phyloP scores from a whole-genome alignment of 768 basidiomycete species.

The Trametes coccinea region DNA sequence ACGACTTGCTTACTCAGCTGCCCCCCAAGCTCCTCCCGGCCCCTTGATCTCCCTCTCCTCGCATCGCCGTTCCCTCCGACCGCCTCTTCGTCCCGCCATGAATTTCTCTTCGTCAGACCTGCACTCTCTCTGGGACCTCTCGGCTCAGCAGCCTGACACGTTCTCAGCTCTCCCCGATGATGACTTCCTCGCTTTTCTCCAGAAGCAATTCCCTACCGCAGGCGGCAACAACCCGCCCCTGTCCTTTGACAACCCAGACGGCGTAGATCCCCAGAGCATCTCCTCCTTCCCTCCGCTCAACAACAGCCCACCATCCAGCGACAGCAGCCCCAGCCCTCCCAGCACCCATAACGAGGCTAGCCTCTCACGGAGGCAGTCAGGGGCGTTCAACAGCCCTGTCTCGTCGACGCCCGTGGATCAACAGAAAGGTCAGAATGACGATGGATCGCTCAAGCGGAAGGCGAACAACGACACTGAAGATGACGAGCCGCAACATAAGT shows the following conservation, averaged over 20 bases:
- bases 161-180: slow-evolving; percentile 71
- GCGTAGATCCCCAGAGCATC: slow-evolving; percentile 62
- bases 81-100: slow-evolving; percentile 39
- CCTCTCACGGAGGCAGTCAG: slow-evolving; percentile 35
- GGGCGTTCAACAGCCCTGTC: slow-evolving; percentile 25
- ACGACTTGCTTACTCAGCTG: slow-evolving; percentile 17
- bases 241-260: slow-evolving; percentile 36
- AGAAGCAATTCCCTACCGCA: slow-evolving; percentile 65
- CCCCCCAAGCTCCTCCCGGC: slow-evolving; percentile 18
- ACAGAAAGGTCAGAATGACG: slow-evolving; percentile 28
- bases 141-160: slow-evolving; percentile 46
- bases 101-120: slow-evolving; percentile 44
- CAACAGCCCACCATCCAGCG: slow-evolving; percentile 60
- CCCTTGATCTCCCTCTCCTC: slow-evolving; percentile 9
- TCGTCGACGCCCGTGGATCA: slow-evolving; percentile 25
- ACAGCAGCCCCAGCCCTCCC: slow-evolving; percentile 78
- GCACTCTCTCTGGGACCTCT: slow-evolving; percentile 64
- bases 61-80: slow-evolving; percentile 17
- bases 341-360: slow-evolving; percentile 41
- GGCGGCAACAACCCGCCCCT: slow-evolving; percentile 23
- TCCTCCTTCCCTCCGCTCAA: slow-evolving; percentile 50
- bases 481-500: slow-evolving; percentile 69
- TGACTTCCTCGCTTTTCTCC: slow-evolving; percentile 74
- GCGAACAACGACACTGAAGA: slow-evolving; percentile 66
- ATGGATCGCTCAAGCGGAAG: slow-evolving; percentile 73